Evolutionary conservation across 2,329 filamentous ascomycete species (phyloP), one percentile per base, ranked within the genome.

Genomic region (Rhexocercosporidium sp.): DNA sequence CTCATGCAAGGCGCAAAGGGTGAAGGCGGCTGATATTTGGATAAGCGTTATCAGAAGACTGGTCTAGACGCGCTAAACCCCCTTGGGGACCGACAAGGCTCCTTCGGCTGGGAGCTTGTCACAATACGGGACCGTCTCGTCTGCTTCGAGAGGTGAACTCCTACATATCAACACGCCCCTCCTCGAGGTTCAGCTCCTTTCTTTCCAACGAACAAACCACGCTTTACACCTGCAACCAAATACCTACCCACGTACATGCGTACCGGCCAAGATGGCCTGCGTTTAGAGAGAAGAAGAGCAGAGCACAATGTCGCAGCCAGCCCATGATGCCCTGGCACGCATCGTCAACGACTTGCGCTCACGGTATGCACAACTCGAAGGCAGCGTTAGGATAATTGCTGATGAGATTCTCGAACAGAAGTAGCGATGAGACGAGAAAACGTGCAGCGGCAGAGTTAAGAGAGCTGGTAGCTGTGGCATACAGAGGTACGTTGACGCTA

Each of bases 381-480:
- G 61, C 29, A 51, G 14, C n/a, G n/a, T n/a, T n/a, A n/a, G 7
- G 44, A 46, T 41, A 51, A 9, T 39, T 53, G 44, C 70, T 73
- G 22, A 72, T 49, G 16, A n/a, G 16, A 20, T 41, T 59, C 27
- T 49, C 14, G 5, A 56, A 67, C 59, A 75, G 72, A 60, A 74
- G 63, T 37, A 76, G 69, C 62, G 76, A 78, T 65, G 77, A 79
- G 47, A 61, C 71, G 29, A 71, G 75, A 70, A 77, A 74, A 66
- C 71, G 76, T 63, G 76, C 76, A 16, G 77, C 77, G 41, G 62
- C 70, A 14, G 75, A 78, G 53, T 66, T 79, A 39, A 74, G 75
- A 59, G 76, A 77, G 39, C 66, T 77, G 37, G 76, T 78, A 18
- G 73, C 67, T n/a, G 65, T 77, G 49, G 72, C 76, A 47, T 72